Evolutionary conservation across 305 asterid genomes (phyloP).

Genomic region (Fraxinus baroniana): DNA sequence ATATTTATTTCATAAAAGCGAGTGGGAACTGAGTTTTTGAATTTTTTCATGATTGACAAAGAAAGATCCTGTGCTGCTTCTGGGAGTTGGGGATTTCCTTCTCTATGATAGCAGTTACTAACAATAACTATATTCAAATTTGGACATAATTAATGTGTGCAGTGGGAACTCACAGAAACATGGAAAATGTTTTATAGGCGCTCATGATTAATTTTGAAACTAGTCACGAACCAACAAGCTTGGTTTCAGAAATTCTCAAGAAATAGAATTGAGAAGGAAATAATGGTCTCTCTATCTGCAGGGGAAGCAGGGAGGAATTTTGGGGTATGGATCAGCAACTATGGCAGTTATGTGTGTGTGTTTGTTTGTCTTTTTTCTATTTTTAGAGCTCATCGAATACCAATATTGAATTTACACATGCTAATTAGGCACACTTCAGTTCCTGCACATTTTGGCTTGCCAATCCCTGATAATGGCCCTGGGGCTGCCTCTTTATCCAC

Average conservation of each 20-base stretch:
- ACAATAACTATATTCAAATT: neutral
- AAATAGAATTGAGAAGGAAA: neutral
- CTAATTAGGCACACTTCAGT: neutral
- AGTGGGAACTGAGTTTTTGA: neutral
- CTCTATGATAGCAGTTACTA: conserved; percentile 14
- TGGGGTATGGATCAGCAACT: neutral
- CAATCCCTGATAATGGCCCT: neutral
- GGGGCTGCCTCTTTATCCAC: neutral
- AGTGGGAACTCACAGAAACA: neutral
- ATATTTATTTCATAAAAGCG: neutral
- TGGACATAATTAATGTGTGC: neutral
- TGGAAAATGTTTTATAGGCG: neutral
- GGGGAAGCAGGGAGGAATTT: neutral
- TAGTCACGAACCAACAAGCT: neutral
- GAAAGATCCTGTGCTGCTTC: neutral
- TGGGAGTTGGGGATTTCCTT: conserved; percentile 6
- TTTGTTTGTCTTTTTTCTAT: neutral
- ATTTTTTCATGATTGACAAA: neutral
- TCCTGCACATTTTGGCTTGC: neutral
- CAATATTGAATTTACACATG: neutral
- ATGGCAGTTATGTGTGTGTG: neutral
- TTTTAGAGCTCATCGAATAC: neutral
- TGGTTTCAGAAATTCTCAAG: neutral
- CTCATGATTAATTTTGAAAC: conserved; percentile 5
- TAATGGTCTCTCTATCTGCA: neutral